Percentiles rank a stretch among this genome's conserved stretches.
Evolutionary conservation across 1,284 basidiomycete species (phyloP).

Genomic region (Phlebopus sp.): DNA sequence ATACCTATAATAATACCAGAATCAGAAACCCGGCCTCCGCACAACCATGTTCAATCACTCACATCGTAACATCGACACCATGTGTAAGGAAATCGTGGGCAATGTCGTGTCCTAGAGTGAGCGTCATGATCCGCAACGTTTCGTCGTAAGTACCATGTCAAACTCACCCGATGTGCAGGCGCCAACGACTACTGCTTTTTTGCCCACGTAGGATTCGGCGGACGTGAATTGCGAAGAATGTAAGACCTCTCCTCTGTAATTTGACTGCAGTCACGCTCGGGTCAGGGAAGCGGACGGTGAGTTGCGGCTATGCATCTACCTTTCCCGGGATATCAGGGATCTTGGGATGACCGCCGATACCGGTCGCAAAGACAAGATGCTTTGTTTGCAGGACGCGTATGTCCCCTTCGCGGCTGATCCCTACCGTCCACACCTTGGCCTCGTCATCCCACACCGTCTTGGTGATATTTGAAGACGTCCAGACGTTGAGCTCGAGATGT

Average conservation of each 20-base stretch:
- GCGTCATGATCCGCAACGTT: background rate
- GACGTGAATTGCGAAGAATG: conserved; percentile 39
- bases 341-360: conserved; percentile 34
- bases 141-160: background rate
- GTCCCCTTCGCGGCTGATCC: conserved; percentile 24
- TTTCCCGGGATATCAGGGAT: conserved; percentile 29
- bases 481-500: conserved; percentile 53
- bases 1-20: conserved; percentile 12
- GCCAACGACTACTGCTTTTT: conserved; percentile 27
- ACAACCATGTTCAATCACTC: background rate
- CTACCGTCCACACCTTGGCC: conserved; percentile 34
- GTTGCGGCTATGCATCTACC: conserved; percentile 5
- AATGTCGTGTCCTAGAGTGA: conserved; percentile 27
- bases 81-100: conserved; percentile 21
- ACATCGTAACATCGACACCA: conserved; percentile 26
- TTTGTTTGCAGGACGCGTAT: conserved; percentile 27
- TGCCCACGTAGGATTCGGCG: conserved; percentile 28
- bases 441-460: conserved; percentile 33
- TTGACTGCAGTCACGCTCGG: too few relatives aligned
- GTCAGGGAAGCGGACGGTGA: too few relatives aligned
- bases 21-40: background rate
- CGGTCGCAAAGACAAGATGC: conserved; percentile 40
- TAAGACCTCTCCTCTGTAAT: conserved; percentile 19
- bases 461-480: conserved; percentile 43
- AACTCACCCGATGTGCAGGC: conserved; percentile 33